Evolutionary conservation across 2,329 filamentous ascomycete species (phyloP).

Genomic region (Beauveria brongniartii): DNA sequence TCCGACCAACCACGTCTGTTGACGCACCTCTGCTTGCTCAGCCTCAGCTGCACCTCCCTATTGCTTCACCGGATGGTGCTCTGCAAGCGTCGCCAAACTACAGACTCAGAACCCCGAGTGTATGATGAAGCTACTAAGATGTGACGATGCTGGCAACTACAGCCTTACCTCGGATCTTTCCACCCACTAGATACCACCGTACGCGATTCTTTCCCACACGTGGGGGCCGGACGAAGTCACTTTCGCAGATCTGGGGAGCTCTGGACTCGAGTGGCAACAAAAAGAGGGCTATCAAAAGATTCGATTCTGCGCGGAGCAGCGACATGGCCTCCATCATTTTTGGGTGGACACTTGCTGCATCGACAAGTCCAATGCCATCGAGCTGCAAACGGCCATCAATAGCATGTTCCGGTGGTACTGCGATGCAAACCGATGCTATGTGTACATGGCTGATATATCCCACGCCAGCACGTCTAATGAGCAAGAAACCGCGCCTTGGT

Average conservation of each 20-base stretch:
- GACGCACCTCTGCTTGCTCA: background rate
- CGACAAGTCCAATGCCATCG: constrained; percentile 1
- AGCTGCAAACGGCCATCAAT: constrained; percentile 3
- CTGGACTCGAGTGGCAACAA: background rate
- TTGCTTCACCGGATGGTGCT: background rate
- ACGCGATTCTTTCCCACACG: constrained; percentile 29
- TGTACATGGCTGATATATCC: constrained; percentile 18
- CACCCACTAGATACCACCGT: constrained; percentile 16
- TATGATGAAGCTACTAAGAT: background rate
- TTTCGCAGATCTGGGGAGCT: constrained; percentile 17
- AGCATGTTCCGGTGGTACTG: constrained; percentile 20
- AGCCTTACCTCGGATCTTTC: constrained; percentile 13
- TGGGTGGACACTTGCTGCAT: constrained; percentile 25
- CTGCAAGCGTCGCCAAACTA: too few relatives aligned
- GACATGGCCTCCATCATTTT: constrained; percentile 14
- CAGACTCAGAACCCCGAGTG: too few relatives aligned
- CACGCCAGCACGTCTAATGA: background rate
- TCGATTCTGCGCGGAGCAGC: constrained; percentile 12
- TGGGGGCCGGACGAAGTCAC: constrained; percentile 24
- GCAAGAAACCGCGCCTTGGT: background rate
- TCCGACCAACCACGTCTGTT: background rate
- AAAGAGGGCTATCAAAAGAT: constrained; percentile 20
- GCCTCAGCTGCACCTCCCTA: background rate
- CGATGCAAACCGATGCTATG: constrained; percentile 18
- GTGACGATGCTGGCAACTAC: background rate